A percentile compares a stretch with the other conserved stretches of the same genome.
Evolutionary conservation across 371 early-diverging fungal genomes (phyloP).

Genomic region (Amoeboaphelidium protococcarum): DNA sequence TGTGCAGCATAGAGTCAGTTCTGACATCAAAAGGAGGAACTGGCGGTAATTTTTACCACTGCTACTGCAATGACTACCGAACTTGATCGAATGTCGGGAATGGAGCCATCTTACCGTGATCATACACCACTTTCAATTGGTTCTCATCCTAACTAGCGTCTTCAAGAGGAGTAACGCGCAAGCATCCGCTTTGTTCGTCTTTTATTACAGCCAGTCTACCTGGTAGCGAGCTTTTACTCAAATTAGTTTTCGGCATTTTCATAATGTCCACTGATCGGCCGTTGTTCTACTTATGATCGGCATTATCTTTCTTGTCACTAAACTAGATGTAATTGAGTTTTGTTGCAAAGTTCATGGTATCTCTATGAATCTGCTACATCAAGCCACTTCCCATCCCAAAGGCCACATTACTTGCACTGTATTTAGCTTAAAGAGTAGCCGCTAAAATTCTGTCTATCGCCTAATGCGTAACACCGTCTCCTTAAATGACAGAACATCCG

Average conservation of each 20-base stretch:
- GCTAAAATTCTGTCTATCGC: conserved; percentile 21
- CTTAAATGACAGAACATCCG: conserved; percentile 42
- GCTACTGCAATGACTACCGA: no score
- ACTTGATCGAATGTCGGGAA: no score
- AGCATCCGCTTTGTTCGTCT: conserved; percentile 12
- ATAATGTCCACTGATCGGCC: conserved; percentile 27
- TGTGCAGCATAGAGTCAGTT: no score
- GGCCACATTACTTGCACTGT: conserved; percentile 32
- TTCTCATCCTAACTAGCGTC: no score
- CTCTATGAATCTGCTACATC: conserved; percentile 37
- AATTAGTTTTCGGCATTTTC: conserved; percentile 46
- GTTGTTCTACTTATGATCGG: neutral
- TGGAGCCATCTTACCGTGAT: no score
- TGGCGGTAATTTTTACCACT: no score
- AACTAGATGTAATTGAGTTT: conserved; percentile 35
- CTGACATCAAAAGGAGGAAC: no score
- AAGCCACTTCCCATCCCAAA: conserved; percentile 67
- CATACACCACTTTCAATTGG: no score
- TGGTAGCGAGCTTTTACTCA: conserved; percentile 36
- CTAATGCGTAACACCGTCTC: conserved; percentile 36
- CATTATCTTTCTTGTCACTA: conserved; percentile 16
- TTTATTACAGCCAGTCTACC: conserved; percentile 27
- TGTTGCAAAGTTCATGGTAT: conserved; percentile 55
- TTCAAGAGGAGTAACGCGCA: no score
- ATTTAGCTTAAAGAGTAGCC: conserved; percentile 24